Evolutionary conservation across 2,329 filamentous ascomycete species (phyloP).

Genomic region (Didymosphaeria variabile): DNA sequence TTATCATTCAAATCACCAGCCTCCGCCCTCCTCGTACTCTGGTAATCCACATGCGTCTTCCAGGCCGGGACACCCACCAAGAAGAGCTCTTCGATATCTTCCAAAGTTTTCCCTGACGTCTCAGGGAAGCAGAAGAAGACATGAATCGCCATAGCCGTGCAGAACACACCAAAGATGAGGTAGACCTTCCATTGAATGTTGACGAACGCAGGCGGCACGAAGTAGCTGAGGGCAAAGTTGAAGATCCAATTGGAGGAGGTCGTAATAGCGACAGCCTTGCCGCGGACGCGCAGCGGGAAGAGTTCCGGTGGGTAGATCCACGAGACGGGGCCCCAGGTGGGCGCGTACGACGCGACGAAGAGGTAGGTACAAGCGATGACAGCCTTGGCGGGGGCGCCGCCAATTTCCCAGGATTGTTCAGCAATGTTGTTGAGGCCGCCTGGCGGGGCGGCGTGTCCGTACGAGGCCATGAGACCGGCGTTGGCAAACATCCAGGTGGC

Average conservation of each 20-base stretch:
- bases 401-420: slow-evolving; percentile 54
- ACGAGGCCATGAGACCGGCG: slow-evolving; percentile 68
- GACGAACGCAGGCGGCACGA: slow-evolving; percentile 66
- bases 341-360: slow-evolving; percentile 74
- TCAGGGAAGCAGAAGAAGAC: slow-evolving; percentile 73
- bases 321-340: slow-evolving; percentile 68
- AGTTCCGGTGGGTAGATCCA: slow-evolving; percentile 70
- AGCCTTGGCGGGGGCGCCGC: slow-evolving; percentile 51
- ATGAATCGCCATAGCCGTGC: slow-evolving; percentile 72
- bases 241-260: slow-evolving; percentile 70
- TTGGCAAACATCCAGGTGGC: slow-evolving; percentile 68
- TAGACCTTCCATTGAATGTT: slow-evolving; percentile 71
- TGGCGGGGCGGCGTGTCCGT: slow-evolving; percentile 58
- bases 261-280: slow-evolving; percentile 69
- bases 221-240: slow-evolving; percentile 64
- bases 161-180: slow-evolving; percentile 79
- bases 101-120: slow-evolving; percentile 76
- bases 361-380: slow-evolving; percentile 77
- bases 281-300: slow-evolving; percentile 69
- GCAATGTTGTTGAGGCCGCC: slow-evolving; percentile 53
- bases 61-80: slow-evolving; percentile 65
- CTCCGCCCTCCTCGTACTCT: slow-evolving; percentile 33
- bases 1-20: slow-evolving; percentile 32
- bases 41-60: slow-evolving; percentile 54
- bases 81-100: slow-evolving; percentile 81